Evolutionary conservation across 2,329 filamentous ascomycete species (phyloP).

Genomic region (Fusarium torulosum): DNA sequence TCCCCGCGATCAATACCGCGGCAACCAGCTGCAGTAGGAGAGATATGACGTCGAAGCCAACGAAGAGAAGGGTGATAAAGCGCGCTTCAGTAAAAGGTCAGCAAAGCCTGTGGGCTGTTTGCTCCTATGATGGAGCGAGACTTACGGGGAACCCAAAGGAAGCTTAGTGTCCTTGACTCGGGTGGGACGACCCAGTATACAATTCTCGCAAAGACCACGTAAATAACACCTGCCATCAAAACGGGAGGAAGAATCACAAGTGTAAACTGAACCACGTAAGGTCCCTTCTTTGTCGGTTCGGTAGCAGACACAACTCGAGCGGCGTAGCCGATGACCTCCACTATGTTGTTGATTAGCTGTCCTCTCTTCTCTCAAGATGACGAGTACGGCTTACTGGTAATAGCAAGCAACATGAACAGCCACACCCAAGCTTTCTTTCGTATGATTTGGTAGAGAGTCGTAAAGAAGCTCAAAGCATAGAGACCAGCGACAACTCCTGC

Average conservation of each 20-base stretch:
- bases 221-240: conserved; percentile 46
- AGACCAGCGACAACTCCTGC: conserved; percentile 39
- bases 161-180: conserved; percentile 29
- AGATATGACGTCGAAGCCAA: conserved; percentile 55
- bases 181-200: conserved; percentile 44
- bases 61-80: conserved; percentile 55
- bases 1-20: conserved; percentile 56
- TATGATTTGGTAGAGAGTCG: conserved; percentile 34
- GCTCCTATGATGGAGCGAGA: fast-evolving
- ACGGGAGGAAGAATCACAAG: conserved; percentile 43
- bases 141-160: conserved; percentile 44
- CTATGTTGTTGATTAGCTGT: neutral
- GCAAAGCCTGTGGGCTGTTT: neutral
- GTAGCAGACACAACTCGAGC: conserved; percentile 33
- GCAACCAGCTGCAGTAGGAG: conserved; percentile 56
- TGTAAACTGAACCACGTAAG: conserved; percentile 41
- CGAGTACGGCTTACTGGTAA: conserved; percentile 19
- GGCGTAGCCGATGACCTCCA: conserved; percentile 39
- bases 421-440: conserved; percentile 41
- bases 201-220: conserved; percentile 43
- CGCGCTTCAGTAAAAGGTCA: conserved; percentile 16
- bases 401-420: conserved; percentile 35
- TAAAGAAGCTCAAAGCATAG: conserved; percentile 33
- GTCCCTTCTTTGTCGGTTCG: conserved; percentile 27
- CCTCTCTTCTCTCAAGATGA: fast-evolving